Evolutionary conservation across 306 rosid species (phyloP).

Genomic region (Begonia peltatifolia): DNA sequence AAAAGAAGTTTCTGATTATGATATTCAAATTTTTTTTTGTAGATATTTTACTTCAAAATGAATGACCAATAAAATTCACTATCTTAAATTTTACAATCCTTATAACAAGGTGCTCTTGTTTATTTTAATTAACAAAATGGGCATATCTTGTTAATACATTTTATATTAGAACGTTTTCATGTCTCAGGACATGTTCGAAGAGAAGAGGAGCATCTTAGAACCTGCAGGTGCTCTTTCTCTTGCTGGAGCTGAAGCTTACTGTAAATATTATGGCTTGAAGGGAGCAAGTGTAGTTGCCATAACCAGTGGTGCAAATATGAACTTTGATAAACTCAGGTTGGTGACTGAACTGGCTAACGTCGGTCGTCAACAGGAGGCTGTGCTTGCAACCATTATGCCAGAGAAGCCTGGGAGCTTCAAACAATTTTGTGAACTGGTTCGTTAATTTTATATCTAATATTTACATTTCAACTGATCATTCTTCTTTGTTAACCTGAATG

Average conservation of each 20-base stretch:
- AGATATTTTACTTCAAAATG: too few relatives aligned
- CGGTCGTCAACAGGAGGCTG: constrained; percentile 91
- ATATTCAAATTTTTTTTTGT: too few relatives aligned
- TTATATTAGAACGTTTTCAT: constrained; percentile 9
- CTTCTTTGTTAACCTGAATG: too few relatives aligned
- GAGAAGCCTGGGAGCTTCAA: constrained; percentile 91
- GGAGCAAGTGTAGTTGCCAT: constrained; percentile 76
- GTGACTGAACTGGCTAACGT: constrained; percentile 94
- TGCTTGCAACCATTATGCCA: constrained; percentile 57
- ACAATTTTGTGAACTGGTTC: constrained; percentile 65
- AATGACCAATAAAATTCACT: too few relatives aligned
- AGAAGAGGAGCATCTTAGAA: constrained; percentile 85
- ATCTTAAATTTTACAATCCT: too few relatives aligned
- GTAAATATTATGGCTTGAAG: constrained; percentile 75
- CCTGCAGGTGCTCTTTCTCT: constrained; percentile 98
- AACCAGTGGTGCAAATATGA: constrained; percentile 97
- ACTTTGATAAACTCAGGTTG: constrained; percentile 74
- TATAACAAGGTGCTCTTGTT: too few relatives aligned
- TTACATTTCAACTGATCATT: too few relatives aligned
- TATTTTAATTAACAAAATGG: too few relatives aligned
- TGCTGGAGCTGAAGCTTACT: constrained; percentile 98
- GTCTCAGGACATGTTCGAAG: constrained; percentile 94
- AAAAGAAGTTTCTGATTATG: too few relatives aligned
- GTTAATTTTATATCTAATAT: constrained; percentile 4
- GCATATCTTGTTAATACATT: background rate